Evolutionary conservation across 2,329 filamentous ascomycete species (phyloP), one percentile per base, ranked within the genome.

Genomic region (Sporothrix protearum): DNA sequence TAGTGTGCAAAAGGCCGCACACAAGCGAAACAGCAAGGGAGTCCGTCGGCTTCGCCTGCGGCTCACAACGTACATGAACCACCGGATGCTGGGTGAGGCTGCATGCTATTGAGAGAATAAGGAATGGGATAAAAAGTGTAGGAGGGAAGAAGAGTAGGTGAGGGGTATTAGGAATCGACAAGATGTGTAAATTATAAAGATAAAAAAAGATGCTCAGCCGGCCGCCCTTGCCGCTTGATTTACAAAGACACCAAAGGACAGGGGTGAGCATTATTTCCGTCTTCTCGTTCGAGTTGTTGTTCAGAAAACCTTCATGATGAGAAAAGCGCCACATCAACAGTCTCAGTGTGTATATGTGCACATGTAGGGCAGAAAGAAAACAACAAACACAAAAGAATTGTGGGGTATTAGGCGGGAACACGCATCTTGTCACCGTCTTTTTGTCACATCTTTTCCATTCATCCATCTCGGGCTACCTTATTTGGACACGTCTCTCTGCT

Each of bases 371-470:
- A 25, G 42, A 63, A 39, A 25, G 36, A 16, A 42, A 42, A 28
- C 49, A 53, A 22, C n/a, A 53, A 22, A 10, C 49, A 28, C 9
- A 45, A 42, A 25, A 42, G 9, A 0, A 19, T n/a, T 64, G 33
- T 28, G 28, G 53, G 53, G 14, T 2, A 2, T 36, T 3, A 14
- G 42, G 19, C 14, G 42, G 42, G 12, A 53, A 7, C 28, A 12
- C 22, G 28, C 14, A 16, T 28, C 63, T 66, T 49, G 63, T 66
- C 63, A 66, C 42, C 63, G 42, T 49, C 63, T 49, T 47, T 66
- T 66, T 28, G 25, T 16, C 22, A 28, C 30, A n/a, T 19, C n/a
- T 25, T 42, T 63, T 63, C 30, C 36, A n/a, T 16, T 16, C n/a
- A 28, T 39, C 55, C 30, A 16, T 59, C 9, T 61, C 33, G 55